Evolutionary conservation across 2,329 filamentous ascomycete species (phyloP).

Genomic region (Penicillium sp.): DNA sequence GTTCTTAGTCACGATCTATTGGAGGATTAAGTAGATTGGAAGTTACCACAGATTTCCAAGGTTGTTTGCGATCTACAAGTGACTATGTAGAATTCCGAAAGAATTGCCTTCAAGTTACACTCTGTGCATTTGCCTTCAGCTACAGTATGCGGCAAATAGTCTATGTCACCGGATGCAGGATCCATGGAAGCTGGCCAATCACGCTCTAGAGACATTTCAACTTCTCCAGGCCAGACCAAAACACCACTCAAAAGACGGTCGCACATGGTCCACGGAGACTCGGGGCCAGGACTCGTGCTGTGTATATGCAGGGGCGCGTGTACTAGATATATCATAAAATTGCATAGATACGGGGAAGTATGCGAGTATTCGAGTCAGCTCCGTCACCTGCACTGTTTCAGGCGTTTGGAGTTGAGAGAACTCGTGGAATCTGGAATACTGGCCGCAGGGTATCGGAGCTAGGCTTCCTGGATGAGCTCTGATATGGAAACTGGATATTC

Average conservation of each 20-base stretch:
- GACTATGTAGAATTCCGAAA: background rate
- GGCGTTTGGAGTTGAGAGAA: background rate
- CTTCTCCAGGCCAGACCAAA: background rate
- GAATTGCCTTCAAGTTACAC: background rate
- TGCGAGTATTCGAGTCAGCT: background rate
- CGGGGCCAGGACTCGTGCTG: background rate
- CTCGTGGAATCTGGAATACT: background rate
- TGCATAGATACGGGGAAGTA: background rate
- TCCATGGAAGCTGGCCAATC: background rate
- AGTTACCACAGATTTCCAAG: no score
- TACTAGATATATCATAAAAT: background rate
- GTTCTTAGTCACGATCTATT: background rate
- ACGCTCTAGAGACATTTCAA: background rate
- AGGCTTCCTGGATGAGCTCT: background rate
- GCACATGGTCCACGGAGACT: background rate
- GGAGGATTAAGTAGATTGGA: no score
- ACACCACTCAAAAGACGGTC: background rate
- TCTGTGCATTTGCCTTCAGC: no score
- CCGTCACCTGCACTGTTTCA: background rate
- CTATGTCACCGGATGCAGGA: background rate
- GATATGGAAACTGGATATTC: background rate
- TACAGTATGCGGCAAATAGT: background rate
- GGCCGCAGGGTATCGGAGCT: background rate
- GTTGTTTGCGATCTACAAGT: background rate
- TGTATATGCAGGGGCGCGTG: background rate